Evolutionary conservation across 345 rosid genomes (phyloP).

Genomic region (Lenwebbia sp.): DNA sequence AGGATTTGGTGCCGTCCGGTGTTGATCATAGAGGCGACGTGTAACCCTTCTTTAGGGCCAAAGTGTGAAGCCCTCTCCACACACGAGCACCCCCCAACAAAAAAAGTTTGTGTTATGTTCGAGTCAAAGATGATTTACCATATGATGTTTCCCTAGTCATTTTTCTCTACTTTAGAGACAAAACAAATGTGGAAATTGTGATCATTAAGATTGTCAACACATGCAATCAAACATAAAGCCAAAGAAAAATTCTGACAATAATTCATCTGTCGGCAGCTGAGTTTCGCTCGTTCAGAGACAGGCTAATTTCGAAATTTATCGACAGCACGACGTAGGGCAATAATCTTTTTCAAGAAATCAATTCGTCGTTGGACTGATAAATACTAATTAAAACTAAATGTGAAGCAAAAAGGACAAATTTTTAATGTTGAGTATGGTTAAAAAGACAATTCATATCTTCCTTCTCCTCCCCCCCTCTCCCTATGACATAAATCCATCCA

Average conservation of each 20-base stretch:
- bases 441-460: not conserved
- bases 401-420: not conserved
- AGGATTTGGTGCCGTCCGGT: constrained; percentile 81
- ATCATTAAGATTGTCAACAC: not conserved
- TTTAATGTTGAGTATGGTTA: not conserved
- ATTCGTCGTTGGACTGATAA: not conserved
- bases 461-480: not conserved
- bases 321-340: fast-evolving
- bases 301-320: too few species aligned
- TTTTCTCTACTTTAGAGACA: not conserved
- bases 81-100: not conserved
- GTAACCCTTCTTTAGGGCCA: constrained; percentile 18
- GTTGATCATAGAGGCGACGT: constrained; percentile 33
- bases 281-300: not conserved
- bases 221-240: not conserved
- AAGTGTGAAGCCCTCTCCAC: not conserved
- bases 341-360: not conserved
- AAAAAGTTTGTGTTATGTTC: not conserved
- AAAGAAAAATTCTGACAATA: not conserved
- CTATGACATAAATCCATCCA: not conserved
- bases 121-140: not conserved
- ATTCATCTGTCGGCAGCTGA: not conserved
- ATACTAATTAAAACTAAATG: not conserved
- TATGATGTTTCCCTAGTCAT: not conserved
- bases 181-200: not conserved